phyloP scores from a whole-genome alignment of 2,329 filamentous ascomycete species.

The Fusarium heterosporum region DNA sequence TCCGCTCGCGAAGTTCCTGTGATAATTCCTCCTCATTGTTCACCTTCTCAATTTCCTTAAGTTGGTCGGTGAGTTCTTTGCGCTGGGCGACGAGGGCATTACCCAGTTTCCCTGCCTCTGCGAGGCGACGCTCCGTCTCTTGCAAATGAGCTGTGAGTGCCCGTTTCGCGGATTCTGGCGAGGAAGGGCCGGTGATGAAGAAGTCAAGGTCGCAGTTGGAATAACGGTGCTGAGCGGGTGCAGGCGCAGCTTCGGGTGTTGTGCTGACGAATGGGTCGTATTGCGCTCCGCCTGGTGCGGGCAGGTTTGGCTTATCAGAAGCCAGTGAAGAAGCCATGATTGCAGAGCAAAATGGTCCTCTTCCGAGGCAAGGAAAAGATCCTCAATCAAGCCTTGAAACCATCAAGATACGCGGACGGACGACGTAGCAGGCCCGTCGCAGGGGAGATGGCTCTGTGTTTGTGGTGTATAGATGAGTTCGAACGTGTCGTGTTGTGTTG shows the following conservation, averaged over 20 bases:
- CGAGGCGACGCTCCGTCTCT: conserved; percentile 90
- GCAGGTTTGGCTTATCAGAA: conserved; percentile 57
- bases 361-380: conserved; percentile 36
- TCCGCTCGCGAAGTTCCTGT: conserved; percentile 82
- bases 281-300: conserved; percentile 51
- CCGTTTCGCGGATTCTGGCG: conserved; percentile 86
- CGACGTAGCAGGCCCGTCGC: conserved; percentile 46
- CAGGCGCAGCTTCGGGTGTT: conserved; percentile 54
- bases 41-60: conserved; percentile 86
- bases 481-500: conserved; percentile 41
- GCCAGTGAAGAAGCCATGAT: conserved; percentile 60
- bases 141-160: conserved; percentile 91
- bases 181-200: conserved; percentile 79
- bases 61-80: conserved; percentile 80
- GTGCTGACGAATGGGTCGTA: conserved; percentile 70
- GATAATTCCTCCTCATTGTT: conserved; percentile 82
- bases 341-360: conserved; percentile 43
- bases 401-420: conserved; percentile 46
- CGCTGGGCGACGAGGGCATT: conserved; percentile 89
- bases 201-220: conserved; percentile 85
- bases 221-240: conserved; percentile 73
- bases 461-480: conserved; percentile 21
- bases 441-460: conserved; percentile 30
- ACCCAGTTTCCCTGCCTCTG: conserved; percentile 90
- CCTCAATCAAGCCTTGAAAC: conserved; percentile 46